phyloP scores from a whole-genome alignment of 75 land plant species.

The Azolla pinnata region DNA sequence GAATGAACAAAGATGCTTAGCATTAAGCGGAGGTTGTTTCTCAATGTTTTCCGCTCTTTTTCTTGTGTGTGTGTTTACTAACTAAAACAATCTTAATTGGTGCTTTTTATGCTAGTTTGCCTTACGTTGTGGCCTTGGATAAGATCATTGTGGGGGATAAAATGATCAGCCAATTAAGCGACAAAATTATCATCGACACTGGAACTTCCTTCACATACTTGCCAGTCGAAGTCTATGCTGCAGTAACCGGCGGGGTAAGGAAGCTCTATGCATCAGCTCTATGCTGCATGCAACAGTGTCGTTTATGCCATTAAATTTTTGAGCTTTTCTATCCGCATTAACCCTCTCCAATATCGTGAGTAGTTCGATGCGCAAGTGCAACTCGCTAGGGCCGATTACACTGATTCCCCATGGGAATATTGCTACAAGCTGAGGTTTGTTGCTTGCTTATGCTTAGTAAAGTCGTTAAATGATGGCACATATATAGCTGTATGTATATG shows the following conservation, averaged over 20 bases:
- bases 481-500: too few species aligned
- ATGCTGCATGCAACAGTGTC: not conserved
- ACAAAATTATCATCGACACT: conserved; percentile 55
- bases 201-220: conserved; percentile 78
- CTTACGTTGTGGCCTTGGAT: conserved; percentile 56
- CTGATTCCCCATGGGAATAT: conserved; percentile 39
- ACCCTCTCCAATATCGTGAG: not conserved
- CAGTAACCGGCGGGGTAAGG: conserved; percentile 45
- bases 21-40: too few species aligned
- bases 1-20: too few species aligned
- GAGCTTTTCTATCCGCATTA: not conserved
- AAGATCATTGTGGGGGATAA: conserved; percentile 33
- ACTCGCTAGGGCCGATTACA: conserved; percentile 22
- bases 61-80: too few species aligned
- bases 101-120: too few species aligned
- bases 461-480: not conserved
- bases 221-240: conserved; percentile 42
- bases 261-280: not conserved
- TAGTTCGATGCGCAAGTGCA: conserved; percentile 58
- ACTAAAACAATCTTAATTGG: too few species aligned
- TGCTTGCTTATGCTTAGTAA: not conserved
- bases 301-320: too few species aligned
- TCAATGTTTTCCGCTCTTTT: too few species aligned
- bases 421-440: conserved; percentile 56
- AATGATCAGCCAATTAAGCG: too few species aligned